Evolutionary conservation across 495 filamentous ascomycete species (phyloP), one percentile per base, ranked within the genome.

Genomic region (Diplogelasinospora grovesii): DNA sequence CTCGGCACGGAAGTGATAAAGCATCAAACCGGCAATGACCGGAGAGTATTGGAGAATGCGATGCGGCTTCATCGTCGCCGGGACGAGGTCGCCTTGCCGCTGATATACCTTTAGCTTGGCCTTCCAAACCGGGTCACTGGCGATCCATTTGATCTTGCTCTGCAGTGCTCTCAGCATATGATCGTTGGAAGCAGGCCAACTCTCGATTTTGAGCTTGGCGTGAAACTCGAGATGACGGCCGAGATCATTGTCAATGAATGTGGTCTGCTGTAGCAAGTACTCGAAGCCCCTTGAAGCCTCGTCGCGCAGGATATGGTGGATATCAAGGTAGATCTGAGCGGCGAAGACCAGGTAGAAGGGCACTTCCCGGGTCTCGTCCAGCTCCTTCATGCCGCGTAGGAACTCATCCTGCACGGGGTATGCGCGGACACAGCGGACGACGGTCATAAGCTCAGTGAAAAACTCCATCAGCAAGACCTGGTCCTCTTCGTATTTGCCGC

Each of bases 261-360:
- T 37, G 14, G 41, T 44, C n/a, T 50, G 38, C 11, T 29, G 20
- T 5, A 39, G n/a, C 14, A 63, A 36, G 8, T 48, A 45, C 2
- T 38, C 8, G 24, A 50, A 57, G 4, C 40, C 36, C 22, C 31
- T 27, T 1, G 25, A 21, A 6, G 51, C 43, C 5, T 48, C 24
- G 2, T 22, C 43, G 7, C 54, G 32, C 2, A 69, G 46, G 1
- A 29, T 41, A 31, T 68, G 58, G 30, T 60, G 56, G n/a, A 59
- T 61, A 25, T 70, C 64, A 4, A 69, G 52, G 27, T 59, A 69
- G n/a, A 59, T 30, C 14, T 69, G 66, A 2, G 52, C 53, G 18
- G 66, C 58, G 33, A 70, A 67, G 1, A 67, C 53, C 3, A 56
- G 43, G 31, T 52, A 57, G 2, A 66, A 37, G 5, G 64, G 36